Conservation (phyloP, 257 asterid genomes). For the Ophiorrhiza pumila region DNA sequence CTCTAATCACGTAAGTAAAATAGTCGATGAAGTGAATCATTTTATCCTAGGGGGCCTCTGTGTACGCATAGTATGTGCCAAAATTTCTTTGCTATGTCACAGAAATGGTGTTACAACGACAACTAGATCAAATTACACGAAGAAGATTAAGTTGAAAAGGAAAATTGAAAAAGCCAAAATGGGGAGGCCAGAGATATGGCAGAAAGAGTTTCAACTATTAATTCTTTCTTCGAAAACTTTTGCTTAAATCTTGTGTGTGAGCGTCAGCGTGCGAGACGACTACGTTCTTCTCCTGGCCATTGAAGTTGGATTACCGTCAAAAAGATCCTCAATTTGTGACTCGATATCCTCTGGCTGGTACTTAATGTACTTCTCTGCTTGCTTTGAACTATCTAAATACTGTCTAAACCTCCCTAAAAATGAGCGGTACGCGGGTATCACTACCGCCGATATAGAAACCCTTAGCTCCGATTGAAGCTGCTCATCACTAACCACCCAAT, state of each 20-base stretch:
- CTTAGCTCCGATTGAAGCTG: constrained; percentile 92
- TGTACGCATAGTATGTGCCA: too few relatives aligned
- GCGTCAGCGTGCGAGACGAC: not conserved
- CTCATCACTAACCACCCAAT: constrained; percentile 83
- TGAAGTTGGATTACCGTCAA: constrained; percentile 60
- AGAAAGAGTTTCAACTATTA: too few relatives aligned
- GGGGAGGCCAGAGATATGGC: too few relatives aligned
- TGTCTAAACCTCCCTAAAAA: constrained; percentile 74
- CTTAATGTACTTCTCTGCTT: constrained; percentile 67
- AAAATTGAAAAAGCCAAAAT: not conserved
- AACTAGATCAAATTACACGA: too few relatives aligned
- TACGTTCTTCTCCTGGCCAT: constrained; percentile 61
- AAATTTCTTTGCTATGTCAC: too few relatives aligned
- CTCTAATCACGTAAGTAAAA: too few relatives aligned
- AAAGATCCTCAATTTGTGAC: constrained; percentile 62
- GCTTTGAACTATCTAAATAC: constrained; percentile 50
- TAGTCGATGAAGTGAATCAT: too few relatives aligned
- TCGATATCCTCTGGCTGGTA: constrained; percentile 89
- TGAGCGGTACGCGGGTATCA: constrained; percentile 81
- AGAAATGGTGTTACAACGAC: too few relatives aligned
- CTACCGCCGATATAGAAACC: constrained; percentile 63
- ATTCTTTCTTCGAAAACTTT: not conserved
- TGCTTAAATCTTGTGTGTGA: too few relatives aligned
- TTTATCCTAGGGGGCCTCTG: too few relatives aligned
- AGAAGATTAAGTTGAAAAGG: not conserved